A percentile compares a stretch with the other conserved stretches of the same genome.
These are phyloP conservation scores for Chlamydomonas sp. DNA, from an alignment of 139 green algal genomes.

Conservation along the genomic window DNA sequence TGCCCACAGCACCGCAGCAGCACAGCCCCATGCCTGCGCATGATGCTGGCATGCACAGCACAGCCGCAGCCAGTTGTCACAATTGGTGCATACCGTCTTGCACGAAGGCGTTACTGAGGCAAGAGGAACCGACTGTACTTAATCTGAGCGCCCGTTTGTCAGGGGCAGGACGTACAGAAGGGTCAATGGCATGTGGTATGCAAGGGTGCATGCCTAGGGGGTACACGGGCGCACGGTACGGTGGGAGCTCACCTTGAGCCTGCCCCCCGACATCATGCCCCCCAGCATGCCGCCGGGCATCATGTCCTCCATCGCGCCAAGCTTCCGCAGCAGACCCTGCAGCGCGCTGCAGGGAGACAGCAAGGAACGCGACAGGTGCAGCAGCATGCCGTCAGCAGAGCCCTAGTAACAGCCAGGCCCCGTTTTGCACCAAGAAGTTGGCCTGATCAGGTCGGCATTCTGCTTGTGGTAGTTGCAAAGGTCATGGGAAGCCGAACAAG, in stretches of 20 bases:
- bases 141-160: too few species aligned
- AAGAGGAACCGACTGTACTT: neutral
- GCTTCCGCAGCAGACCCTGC: constrained; percentile 85
- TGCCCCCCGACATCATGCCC: constrained; percentile 43
- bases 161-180: too few species aligned
- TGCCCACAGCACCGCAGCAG: too few species aligned
- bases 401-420: too few species aligned
- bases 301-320: constrained; percentile 89
- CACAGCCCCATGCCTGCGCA: too few species aligned
- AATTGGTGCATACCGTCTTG: neutral
- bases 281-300: constrained; percentile 54
- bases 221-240: too few species aligned
- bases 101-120: neutral
- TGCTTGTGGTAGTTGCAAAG: neutral
- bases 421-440: too few species aligned
- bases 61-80: neutral
- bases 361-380: neutral
- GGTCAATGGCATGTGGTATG: too few species aligned
- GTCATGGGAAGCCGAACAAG: neutral
- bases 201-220: too few species aligned
- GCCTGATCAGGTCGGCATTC: neutral
- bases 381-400: neutral
- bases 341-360: constrained; percentile 67
- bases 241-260: constrained; percentile 65
- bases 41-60: too few species aligned